Percentiles rank a stretch among this genome's conserved stretches.
Conservation (phyloP, 1,139 yeast genomes). For the Pichia sp. region DNA sequence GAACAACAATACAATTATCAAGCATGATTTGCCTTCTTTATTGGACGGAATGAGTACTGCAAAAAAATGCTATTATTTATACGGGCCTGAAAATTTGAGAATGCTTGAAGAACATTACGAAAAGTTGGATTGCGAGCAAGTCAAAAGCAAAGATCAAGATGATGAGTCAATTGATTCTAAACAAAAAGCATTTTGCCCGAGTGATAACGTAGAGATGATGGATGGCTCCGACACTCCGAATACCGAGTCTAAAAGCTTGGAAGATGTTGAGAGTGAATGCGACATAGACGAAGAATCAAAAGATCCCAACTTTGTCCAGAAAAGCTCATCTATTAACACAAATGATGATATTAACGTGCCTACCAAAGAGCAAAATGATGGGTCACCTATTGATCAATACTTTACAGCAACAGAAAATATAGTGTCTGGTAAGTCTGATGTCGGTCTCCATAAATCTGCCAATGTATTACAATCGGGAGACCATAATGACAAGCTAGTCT, state of each 20-base stretch:
- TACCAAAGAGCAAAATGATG: neutral
- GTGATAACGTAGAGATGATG: neutral
- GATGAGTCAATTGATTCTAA: neutral
- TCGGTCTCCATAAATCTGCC: neutral
- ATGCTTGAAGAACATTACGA: neutral
- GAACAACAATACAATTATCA: conserved; percentile 33
- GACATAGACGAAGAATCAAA: neutral
- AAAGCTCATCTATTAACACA: neutral
- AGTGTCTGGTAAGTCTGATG: neutral
- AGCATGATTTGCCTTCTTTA: conserved; percentile 32
- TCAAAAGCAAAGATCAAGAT: neutral
- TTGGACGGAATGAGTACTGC: conserved; percentile 28
- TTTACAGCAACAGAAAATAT: conserved; percentile 7
- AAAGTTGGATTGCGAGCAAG: neutral
- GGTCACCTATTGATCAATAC: conserved; percentile 10
- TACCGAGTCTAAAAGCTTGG: neutral
- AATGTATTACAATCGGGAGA: neutral
- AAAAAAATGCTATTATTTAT: conserved; percentile 32
- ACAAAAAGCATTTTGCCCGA: neutral
- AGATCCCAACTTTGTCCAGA: neutral
- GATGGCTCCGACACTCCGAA: neutral
- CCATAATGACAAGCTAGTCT: neutral
- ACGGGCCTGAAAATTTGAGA: conserved; percentile 12
- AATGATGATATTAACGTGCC: neutral
- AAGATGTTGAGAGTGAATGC: neutral